A percentile compares a stretch with the other conserved stretches of the same genome.
Evolutionary conservation across 768 basidiomycete genomes (phyloP).

Genomic region (Russula abietina): DNA sequence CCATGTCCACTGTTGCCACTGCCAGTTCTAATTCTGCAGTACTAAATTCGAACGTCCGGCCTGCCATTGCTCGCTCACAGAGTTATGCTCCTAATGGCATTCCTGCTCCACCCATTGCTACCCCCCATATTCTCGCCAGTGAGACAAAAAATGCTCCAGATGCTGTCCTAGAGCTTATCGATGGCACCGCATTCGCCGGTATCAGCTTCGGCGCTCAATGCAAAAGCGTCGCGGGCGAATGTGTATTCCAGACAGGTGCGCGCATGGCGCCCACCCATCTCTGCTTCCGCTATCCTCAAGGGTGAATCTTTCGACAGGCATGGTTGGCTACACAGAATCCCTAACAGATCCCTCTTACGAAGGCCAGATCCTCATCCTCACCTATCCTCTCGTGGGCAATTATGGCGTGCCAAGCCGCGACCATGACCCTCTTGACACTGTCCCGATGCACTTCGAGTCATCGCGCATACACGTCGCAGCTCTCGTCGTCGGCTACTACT

Average conservation of each 20-base stretch:
- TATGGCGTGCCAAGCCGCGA: conserved; percentile 88
- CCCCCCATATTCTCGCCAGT: conserved; percentile 28
- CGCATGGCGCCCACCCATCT: conserved; percentile 7
- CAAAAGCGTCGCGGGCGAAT: conserved; percentile 93
- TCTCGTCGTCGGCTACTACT: conserved; percentile 89
- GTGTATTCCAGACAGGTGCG: conserved; percentile 98
- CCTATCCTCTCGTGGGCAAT: conserved; percentile 95
- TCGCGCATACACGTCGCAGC: conserved; percentile 90
- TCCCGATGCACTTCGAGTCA: conserved; percentile 85
- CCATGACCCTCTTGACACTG: conserved; percentile 40
- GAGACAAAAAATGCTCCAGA: conserved; percentile 35
- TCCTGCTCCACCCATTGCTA: conserved; percentile 35
- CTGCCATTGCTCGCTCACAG: conserved; percentile 41
- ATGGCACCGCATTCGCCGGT: conserved; percentile 84
- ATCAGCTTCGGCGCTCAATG: conserved; percentile 89
- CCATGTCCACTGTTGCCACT: conserved; percentile 6
- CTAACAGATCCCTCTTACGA: conserved; percentile 98
- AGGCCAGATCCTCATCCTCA: conserved; percentile 94
- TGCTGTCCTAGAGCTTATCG: conserved; percentile 80
- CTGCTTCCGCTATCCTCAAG: conserved; percentile 12
- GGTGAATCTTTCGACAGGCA: conserved; percentile 50
- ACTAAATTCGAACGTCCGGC: conserved; percentile 30
- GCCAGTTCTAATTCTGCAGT: background rate
- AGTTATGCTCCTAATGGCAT: conserved; percentile 36
- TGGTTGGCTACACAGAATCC: conserved; percentile 99